phyloP scores from a whole-genome alignment of 164 flowering plant genomes.

The Liquidambar formosana region DNA sequence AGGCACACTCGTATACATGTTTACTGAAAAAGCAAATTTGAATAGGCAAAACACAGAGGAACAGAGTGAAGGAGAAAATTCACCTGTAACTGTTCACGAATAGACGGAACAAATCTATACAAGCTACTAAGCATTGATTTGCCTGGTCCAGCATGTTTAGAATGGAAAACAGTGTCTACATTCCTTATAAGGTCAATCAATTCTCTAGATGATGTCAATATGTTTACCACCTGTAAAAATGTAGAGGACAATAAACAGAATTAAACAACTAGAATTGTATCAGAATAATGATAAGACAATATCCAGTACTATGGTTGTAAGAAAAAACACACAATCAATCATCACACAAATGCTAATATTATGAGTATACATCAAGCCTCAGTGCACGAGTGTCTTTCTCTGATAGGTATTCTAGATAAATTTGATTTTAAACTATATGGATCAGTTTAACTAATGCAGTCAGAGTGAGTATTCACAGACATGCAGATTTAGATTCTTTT shows the following conservation, averaged over 20 bases:
- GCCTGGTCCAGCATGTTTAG: conserved; percentile 45
- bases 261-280: not conserved
- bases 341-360: not conserved
- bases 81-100: conserved; percentile 79
- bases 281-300: not conserved
- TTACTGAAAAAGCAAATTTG: not conserved
- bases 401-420: no score
- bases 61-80: not conserved
- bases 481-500: no score
- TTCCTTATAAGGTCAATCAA: conserved; percentile 63
- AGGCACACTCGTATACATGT: not conserved
- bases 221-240: conserved; percentile 48
- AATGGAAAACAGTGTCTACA: conserved; percentile 61
- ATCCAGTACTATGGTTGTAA: not conserved
- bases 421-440: no score
- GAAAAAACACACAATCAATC: not conserved
- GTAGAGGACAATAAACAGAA: not conserved
- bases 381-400: no score
- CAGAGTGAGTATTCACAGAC: no score
- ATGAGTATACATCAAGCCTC: not conserved
- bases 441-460: no score
- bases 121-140: conserved; percentile 37
- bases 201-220: conserved; percentile 69
- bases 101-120: conserved; percentile 58
- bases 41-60: not conserved